Conservation (phyloP, 345 rosid species). For the Salix dunnii region DNA sequence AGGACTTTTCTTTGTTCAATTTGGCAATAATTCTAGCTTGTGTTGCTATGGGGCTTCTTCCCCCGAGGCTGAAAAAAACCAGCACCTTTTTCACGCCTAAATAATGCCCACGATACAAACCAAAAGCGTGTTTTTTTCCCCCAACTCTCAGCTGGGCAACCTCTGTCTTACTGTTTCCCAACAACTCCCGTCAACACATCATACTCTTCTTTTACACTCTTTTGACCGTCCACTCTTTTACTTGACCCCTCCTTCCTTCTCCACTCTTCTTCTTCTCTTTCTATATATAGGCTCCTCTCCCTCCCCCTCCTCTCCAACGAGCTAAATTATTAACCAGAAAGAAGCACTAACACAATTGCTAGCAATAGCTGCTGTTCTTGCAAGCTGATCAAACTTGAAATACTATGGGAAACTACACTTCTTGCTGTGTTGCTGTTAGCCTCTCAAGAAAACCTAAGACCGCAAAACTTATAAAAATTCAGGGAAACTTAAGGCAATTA, state of each 20-base stretch:
- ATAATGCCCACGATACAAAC: background rate
- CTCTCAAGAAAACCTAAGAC: background rate
- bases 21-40: background rate
- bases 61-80: background rate
- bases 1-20: background rate
- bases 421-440: background rate
- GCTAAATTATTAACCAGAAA: background rate
- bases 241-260: background rate
- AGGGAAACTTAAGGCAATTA: slow-evolving; percentile 27
- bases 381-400: background rate
- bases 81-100: background rate
- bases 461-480: slow-evolving; percentile 28
- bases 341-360: background rate
- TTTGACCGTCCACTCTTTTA: background rate
- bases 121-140: background rate
- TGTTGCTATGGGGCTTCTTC: background rate
- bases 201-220: background rate
- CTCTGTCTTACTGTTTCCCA: background rate
- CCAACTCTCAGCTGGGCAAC: background rate
- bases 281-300: background rate
- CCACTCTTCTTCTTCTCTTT: background rate
- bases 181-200: background rate
- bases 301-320: background rate
- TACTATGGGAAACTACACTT: background rate
- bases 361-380: background rate